Base-by-base conservation (phyloP, 169 alveolate species). In the Eimeria maxima region DNA sequence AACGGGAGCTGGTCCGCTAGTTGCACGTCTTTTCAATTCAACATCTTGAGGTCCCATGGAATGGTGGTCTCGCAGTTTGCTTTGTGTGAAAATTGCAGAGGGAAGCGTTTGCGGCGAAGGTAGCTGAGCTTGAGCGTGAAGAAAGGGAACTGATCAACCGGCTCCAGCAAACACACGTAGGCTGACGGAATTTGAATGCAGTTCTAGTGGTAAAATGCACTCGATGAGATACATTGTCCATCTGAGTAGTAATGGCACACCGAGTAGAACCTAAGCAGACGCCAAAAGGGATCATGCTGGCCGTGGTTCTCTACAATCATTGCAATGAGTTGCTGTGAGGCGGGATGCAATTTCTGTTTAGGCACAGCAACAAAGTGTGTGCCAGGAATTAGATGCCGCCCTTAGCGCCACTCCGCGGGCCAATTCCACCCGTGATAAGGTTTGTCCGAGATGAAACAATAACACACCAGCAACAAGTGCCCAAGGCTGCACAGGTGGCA, bases 121-220 rank as follows among this genome's bases (percentile, higher is more conserved):
- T 96, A 60, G 95, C 97, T 13, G 69, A 87, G 74, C 88, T 96
- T 78, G 97, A 96, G 90, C 89, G 84, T 50, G 97, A 96, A 73
- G 97, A 96, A 80, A 96, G 76, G 96, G 97, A 96, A 45, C 95
- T 96, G 53, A 96, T 96, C 45, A 95, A 73, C 90, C 80, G 97
- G 50, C 84, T 96, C 74, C 97, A 96, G 88, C 92, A 96, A 84
- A 96, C 97, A 13, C 97, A 96, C 14, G 93, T 88, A 71, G 18
- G 81, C 50, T 60, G 8, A 60, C 69, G 20, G 69, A 60, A 60
- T 5, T 60, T 60, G 13, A 71, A 45, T 24, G 81, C 81, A 71
- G 44, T 6, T 22, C 27, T 33, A 38, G 27, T 38, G 81, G n/a
- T 2, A 16, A 16, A 60, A 71, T 5, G 53, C 47, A 71, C 47